A percentile compares a stretch with the other conserved stretches of the same genome.
Evolutionary conservation across 768 basidiomycete genomes (phyloP).

Genomic region (Clathrus columnatus): DNA sequence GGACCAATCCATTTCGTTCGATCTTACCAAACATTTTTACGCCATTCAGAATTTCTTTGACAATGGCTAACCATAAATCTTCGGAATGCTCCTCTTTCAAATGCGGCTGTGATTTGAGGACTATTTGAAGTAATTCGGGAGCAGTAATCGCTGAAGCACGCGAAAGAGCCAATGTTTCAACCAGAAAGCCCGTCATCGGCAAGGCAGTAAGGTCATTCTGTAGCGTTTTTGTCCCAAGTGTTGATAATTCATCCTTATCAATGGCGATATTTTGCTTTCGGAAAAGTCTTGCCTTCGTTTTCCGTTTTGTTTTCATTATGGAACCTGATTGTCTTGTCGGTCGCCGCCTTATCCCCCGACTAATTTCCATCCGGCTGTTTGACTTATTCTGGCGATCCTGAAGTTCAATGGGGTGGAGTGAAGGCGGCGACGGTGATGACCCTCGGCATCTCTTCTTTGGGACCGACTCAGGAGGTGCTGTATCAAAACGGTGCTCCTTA

Average conservation of each 20-base stretch:
- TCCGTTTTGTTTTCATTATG: neutral
- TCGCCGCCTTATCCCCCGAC: neutral
- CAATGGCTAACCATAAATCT: constrained; percentile 40
- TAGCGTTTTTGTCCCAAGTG: neutral
- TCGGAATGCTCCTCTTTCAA: constrained; percentile 31
- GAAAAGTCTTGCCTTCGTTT: neutral
- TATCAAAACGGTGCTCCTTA: constrained; percentile 2
- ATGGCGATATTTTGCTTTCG: neutral
- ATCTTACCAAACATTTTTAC: constrained; percentile 68
- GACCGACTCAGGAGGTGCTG: constrained; percentile 4
- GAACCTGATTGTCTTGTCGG: no score
- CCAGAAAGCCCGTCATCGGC: constrained; percentile 8
- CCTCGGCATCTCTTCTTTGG: neutral
- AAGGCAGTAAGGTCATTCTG: neutral
- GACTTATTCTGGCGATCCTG: neutral
- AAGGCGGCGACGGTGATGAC: neutral
- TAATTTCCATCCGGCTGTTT: neutral
- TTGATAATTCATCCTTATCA: neutral
- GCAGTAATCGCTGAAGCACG: constrained; percentile 59
- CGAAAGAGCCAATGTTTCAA: constrained; percentile 49
- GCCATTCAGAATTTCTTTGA: constrained; percentile 42
- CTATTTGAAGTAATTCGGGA: constrained; percentile 40
- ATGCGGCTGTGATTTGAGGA: constrained; percentile 46
- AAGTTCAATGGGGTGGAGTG: neutral
- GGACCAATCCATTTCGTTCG: constrained; percentile 52